These are phyloP conservation scores for Magnaporthiopsis rhizophila DNA, from an alignment of 2,329 filamentous ascomycete genomes.

Conservation along the genomic window DNA sequence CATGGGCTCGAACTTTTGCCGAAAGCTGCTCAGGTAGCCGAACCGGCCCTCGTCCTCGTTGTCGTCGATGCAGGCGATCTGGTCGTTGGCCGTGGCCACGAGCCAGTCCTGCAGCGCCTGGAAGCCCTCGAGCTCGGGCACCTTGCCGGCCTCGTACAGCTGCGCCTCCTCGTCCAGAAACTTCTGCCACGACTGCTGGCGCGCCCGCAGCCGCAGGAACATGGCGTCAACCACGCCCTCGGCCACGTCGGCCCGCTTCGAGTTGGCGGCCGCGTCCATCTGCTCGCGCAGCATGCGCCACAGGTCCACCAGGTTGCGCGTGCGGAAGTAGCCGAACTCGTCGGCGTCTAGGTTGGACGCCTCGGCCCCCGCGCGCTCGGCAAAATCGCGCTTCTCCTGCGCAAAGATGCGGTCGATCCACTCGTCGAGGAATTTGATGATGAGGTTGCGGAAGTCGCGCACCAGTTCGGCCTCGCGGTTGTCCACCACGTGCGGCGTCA, in stretches of 20 bases:
- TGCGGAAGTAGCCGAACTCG: constrained; percentile 84
- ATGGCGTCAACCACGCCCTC: constrained; percentile 96
- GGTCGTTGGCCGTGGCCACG: constrained; percentile 93
- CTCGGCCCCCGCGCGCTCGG: constrained; percentile 61
- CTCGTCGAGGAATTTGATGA: constrained; percentile 90
- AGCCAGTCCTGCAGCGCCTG: constrained; percentile 92
- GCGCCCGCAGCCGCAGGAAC: constrained; percentile 75
- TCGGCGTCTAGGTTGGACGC: constrained; percentile 73
- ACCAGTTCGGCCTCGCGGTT: constrained; percentile 85
- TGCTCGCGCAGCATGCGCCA: constrained; percentile 98
- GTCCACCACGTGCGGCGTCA: constrained; percentile 81
- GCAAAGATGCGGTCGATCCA: constrained; percentile 93
- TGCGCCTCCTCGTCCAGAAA: constrained; percentile 80
- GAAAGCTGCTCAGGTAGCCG: constrained; percentile 82
- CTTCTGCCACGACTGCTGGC: constrained; percentile 79
- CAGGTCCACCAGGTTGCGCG: constrained; percentile 84
- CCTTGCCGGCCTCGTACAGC: constrained; percentile 56
- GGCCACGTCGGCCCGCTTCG: constrained; percentile 78
- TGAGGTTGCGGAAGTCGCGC: constrained; percentile 87
- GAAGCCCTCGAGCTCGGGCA: constrained; percentile 54
- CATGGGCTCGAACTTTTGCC: constrained; percentile 70
- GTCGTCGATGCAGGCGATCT: constrained; percentile 97
- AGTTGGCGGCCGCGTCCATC: constrained; percentile 74
- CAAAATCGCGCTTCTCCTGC: constrained; percentile 74
- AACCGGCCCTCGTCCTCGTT: constrained; percentile 66